Base-by-base conservation (phyloP, 1,284 basidiomycete genomes). In the Mycocalia duriaeana region DNA sequence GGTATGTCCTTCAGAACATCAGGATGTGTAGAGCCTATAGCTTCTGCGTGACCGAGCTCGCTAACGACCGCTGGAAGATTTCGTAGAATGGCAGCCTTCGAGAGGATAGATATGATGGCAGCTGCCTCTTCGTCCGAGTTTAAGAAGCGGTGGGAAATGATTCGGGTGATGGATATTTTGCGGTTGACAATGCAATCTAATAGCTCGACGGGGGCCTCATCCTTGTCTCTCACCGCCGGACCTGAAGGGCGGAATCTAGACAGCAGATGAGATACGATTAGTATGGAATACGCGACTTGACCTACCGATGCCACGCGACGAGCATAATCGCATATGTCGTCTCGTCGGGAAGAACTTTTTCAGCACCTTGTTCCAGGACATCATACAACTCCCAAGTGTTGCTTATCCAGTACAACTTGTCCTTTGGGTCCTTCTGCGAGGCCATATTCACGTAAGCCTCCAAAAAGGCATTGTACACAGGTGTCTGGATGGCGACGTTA, bases 311-410 rank as follows among this genome's bases (percentile, higher is more conserved):
- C 66, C 76, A 79, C 2, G 75, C 68, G 25, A 76, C 61, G 8
- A 89, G 67, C 74, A 86, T 81, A n/a, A 78, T 63, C 4, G 83
- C 79, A 66, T 84, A 89, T 5, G 84, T 85, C 35, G 72, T 66
- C 4, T 76, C 56, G n/a, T 73, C 77, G 0, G 85, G 81, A 1
- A 53, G 52, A 14, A 79, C 64, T 16, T 68, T 68, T 48, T 82
- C 81, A 3, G 55, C 54, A 2, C 71, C 78, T 6, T 40, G 58
- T 56, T 84, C 77, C 70, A 89, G 73, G 8, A 63, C 58, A 8
- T 75, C 64, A 55, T 78, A 87, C 5, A 89, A 67, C 4, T 67
- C 62, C 75, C 77, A 83, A 1, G 76, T 69, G 25, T 79, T 73
- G 19, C 79, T 73, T 1, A 83, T 41, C 85, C 86, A 89, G 31